Evolutionary conservation across 1,284 basidiomycete species (phyloP).

Genomic region (Marasmius fiardii): DNA sequence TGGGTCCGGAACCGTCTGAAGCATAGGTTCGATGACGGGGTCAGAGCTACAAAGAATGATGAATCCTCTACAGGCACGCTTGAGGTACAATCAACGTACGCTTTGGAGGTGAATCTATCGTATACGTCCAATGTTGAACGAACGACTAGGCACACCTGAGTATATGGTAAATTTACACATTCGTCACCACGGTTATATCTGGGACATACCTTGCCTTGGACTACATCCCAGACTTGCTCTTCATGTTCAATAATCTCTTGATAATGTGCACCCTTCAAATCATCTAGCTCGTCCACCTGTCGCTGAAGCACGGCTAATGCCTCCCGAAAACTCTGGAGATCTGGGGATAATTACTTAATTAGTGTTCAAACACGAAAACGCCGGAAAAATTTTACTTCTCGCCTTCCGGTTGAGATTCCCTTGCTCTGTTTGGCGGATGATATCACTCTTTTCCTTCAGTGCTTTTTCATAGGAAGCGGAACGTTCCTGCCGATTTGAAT

Average conservation of each 20-base stretch:
- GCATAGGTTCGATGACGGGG: slow-evolving; percentile 87
- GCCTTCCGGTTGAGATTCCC: slow-evolving; percentile 83
- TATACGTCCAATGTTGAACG: slow-evolving; percentile 81
- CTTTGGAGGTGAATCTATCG: slow-evolving; percentile 85
- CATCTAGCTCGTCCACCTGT: slow-evolving; percentile 87
- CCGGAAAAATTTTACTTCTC: slow-evolving; percentile 52
- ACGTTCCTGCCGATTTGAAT: slow-evolving; percentile 53
- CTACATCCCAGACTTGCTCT: slow-evolving; percentile 90
- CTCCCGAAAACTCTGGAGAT: slow-evolving; percentile 83
- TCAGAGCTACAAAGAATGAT: slow-evolving; percentile 58
- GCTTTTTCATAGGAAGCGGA: slow-evolving; percentile 77
- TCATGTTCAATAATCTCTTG: slow-evolving; percentile 89
- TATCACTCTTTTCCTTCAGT: slow-evolving; percentile 77
- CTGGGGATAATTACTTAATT: slow-evolving; percentile 34
- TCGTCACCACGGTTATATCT: neutral
- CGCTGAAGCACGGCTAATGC: slow-evolving; percentile 81
- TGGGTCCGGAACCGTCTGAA: slow-evolving; percentile 87
- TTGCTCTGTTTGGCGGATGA: slow-evolving; percentile 88
- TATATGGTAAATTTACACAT: neutral
- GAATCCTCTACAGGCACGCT: slow-evolving; percentile 14
- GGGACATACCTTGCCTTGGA: slow-evolving; percentile 71
- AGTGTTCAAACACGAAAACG: slow-evolving; percentile 3
- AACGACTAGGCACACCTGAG: slow-evolving; percentile 67
- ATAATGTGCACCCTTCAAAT: slow-evolving; percentile 78
- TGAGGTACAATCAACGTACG: slow-evolving; percentile 43